Conservation (phyloP, 169 alveolate species). For the Babesia bigemina region DNA sequence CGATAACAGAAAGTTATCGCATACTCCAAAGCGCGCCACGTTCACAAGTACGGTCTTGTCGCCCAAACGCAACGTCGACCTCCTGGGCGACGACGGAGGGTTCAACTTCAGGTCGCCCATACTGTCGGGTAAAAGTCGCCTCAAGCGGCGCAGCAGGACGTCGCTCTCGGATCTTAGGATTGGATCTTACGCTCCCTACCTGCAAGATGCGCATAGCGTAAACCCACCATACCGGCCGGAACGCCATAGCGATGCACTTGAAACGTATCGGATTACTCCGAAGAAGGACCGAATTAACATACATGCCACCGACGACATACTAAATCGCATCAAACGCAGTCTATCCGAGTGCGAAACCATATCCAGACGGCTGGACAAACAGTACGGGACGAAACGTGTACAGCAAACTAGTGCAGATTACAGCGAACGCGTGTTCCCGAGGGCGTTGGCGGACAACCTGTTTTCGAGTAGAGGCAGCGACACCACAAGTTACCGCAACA, state of each 20-base stretch:
- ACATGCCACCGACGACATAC: constrained; percentile 49
- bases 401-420: constrained; percentile 12
- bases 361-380: constrained; percentile 30
- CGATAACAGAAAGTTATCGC: constrained; percentile 11
- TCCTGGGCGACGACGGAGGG: constrained; percentile 9
- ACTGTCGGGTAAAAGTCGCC: neutral
- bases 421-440: constrained; percentile 42
- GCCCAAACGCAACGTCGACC: constrained; percentile 6
- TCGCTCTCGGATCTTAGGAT: constrained; percentile 27
- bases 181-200: constrained; percentile 18
- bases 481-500: constrained; percentile 18
- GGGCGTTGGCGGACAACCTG: constrained; percentile 35
- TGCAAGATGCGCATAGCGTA: neutral
- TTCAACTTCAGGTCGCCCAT: constrained; percentile 20
- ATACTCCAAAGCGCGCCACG: constrained; percentile 32
- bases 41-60: constrained; percentile 2
- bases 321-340: constrained; percentile 42
- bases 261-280: neutral
- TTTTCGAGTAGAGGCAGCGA: constrained; percentile 6
- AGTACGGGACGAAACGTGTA: constrained; percentile 25
- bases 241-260: neutral
- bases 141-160: constrained; percentile 19
- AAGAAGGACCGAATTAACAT: constrained; percentile 16
- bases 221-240: neutral
- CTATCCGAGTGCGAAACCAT: constrained; percentile 45